Evolutionary conservation across 2,329 filamentous ascomycete genomes (phyloP), one percentile per base, ranked within the genome.

Genomic region (Claviceps paspali): DNA sequence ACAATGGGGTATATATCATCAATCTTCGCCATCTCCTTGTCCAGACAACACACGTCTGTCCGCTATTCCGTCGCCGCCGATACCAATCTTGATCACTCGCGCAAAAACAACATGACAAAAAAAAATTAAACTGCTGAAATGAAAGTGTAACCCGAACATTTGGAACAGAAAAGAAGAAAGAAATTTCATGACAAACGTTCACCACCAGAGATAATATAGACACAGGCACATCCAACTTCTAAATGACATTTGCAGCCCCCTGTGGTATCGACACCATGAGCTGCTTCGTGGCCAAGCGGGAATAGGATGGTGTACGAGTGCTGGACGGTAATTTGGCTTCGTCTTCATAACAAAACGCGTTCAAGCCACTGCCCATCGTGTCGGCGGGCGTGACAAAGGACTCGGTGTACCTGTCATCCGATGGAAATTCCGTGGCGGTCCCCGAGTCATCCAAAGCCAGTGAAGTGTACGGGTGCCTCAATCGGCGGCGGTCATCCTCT

Each of bases 261-360:
- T 49, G 51, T 8, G 48, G 43, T 33, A 45, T 40, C 7, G 29
- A 29, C 23, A 57, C 22, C 29, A 45, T 44, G 12, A 44, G 33
- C 34, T 38, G 49, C 10, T 42, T 59, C 45, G 70, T 56, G 1
- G 73, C 77, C 46, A 78, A 53, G 49, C 74, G 71, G 41, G 72
- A 73, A 9, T 80, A 61, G 21, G 72, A 82, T 49, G 84, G 64
- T 30, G 74, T 79, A 44, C 72, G 70, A 17, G 72, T 73, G 1
- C 76, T 73, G 50, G 62, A 72, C 43, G 69, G 68, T 35, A 57
- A 54, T 32, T 53, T 56, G 15, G 54, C 47, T 8, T 57, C 54
- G 35, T 60, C 56, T 15, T 58, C 58, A 19, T 62, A 64, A 1
- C 59, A 60, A 41, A 61, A 64, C 4, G 48, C 60, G 3, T 60